phyloP scores from a whole-genome alignment of 371 early-diverging fungal genomes.

The Mortierella sp. region DNA sequence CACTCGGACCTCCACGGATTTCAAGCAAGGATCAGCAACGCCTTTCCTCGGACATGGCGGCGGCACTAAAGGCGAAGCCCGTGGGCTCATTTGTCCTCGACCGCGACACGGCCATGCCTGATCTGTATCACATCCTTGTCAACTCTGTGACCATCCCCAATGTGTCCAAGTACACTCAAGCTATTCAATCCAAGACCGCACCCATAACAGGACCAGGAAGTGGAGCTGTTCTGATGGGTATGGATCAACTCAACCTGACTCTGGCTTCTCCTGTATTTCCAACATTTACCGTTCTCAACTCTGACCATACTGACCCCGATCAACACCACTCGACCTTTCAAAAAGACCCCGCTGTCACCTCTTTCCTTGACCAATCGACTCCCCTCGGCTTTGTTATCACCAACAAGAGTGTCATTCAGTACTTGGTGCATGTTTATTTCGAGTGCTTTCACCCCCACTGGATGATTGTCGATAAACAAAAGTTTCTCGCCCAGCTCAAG shows the following conservation, averaged over 20 bases:
- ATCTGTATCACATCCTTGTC: slow-evolving; percentile 48
- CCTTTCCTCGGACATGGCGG: background rate
- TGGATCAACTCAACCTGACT: slow-evolving; percentile 38
- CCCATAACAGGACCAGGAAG: slow-evolving; percentile 15
- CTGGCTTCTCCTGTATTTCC: slow-evolving; percentile 19
- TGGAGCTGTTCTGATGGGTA: slow-evolving; percentile 20
- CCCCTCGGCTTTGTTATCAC: slow-evolving; percentile 50
- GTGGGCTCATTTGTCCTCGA: slow-evolving; percentile 18
- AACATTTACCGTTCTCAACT: slow-evolving; percentile 25
- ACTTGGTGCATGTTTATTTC: slow-evolving; percentile 68
- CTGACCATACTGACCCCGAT: slow-evolving; percentile 30
- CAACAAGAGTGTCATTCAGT: slow-evolving; percentile 56
- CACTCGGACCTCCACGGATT: background rate
- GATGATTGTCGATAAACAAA: slow-evolving; percentile 69
- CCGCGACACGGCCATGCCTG: slow-evolving; percentile 37
- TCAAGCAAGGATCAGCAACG: slow-evolving; percentile 9
- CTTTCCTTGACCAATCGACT: slow-evolving; percentile 56
- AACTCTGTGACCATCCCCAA: slow-evolving; percentile 45
- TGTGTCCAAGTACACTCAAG: slow-evolving; percentile 25
- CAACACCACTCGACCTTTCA: slow-evolving; percentile 60
- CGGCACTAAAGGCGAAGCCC: background rate
- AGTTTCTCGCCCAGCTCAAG: slow-evolving; percentile 63
- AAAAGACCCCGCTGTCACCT: slow-evolving; percentile 62
- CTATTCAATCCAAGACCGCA: background rate
- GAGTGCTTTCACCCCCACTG: slow-evolving; percentile 69